Percentiles rank a stretch among this genome's conserved stretches.
Evolutionary conservation across 169 alveolate genomes (phyloP).

Genomic region (Pseudocohnilembus persalinus): DNA sequence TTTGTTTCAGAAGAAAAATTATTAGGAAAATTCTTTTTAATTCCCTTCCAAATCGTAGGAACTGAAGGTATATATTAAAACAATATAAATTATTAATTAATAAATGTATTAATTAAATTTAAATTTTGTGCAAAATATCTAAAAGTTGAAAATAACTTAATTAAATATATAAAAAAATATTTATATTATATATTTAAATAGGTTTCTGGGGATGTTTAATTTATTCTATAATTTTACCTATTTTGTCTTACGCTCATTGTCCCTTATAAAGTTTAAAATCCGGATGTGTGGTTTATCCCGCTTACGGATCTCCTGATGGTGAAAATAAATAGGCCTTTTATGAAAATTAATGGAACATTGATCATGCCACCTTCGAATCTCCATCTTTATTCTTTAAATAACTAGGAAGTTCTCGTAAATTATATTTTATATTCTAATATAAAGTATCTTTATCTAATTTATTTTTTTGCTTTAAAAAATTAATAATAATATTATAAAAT

Average conservation of each 20-base stretch:
- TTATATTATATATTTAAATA: no score
- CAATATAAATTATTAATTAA: no score
- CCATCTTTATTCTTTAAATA: conserved; percentile 2
- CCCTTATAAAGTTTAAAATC: not conserved
- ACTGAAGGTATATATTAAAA: conserved; percentile 47
- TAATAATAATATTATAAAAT: conserved; percentile 20
- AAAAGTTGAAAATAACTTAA: no score
- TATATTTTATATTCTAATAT: no score
- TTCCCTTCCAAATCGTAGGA: conserved; percentile 67
- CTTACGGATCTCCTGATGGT: not conserved
- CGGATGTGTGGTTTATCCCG: not conserved
- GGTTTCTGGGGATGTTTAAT: conserved; percentile 59
- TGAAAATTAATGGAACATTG: no score
- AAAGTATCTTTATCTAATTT: no score
- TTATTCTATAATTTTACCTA: conserved; percentile 40
- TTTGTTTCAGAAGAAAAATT: conserved; percentile 64
- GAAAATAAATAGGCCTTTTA: no score
- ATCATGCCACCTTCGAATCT: not conserved
- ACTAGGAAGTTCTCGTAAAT: conserved; percentile 12
- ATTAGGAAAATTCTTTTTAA: conserved; percentile 50
- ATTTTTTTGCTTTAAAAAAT: no score
- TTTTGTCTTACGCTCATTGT: conserved; percentile 50
- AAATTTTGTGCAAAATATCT: no score
- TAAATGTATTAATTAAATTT: no score
- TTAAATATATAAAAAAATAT: no score